Percentiles rank a stretch among this genome's conserved stretches.
Evolutionary conservation across 345 rosid genomes (phyloP).

Genomic region (Dimocarpus longan): DNA sequence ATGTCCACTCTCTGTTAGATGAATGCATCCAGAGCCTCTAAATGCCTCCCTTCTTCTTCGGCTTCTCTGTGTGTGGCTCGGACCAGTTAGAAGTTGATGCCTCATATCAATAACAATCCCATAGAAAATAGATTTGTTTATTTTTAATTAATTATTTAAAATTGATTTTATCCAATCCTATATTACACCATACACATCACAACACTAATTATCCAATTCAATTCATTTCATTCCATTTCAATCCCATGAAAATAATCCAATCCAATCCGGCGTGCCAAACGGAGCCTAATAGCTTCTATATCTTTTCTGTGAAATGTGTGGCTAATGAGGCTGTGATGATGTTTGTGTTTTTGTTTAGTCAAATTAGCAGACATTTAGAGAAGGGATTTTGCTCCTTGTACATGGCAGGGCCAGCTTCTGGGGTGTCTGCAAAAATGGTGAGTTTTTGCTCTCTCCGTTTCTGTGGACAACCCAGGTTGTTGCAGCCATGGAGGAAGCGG

Average conservation of each 20-base stretch:
- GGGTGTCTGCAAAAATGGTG: background rate
- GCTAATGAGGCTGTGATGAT: background rate
- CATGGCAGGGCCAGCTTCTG: constrained; percentile 1
- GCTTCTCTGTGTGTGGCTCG: background rate
- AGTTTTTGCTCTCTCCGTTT: background rate
- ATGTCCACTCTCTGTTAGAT: constrained; percentile 65
- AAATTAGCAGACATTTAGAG: background rate
- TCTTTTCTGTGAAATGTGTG: background rate
- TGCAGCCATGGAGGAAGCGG: constrained; percentile 4
- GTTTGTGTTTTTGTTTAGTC: background rate
- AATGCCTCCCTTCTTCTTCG: constrained; percentile 51
- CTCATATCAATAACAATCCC: background rate
- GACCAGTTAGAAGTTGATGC: background rate
- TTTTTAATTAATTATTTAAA: too few relatives aligned
- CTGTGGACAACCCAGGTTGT: background rate
- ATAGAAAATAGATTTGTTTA: too few relatives aligned
- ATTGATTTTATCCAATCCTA: too few relatives aligned
- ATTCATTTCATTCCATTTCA: too few relatives aligned
- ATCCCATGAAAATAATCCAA: too few relatives aligned
- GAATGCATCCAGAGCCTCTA: constrained; percentile 78
- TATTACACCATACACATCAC: too few relatives aligned
- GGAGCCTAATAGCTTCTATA: too few relatives aligned
- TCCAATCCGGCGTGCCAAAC: too few relatives aligned
- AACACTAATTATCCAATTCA: too few relatives aligned
- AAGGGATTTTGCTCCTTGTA: background rate